A percentile compares a stretch with the other conserved stretches of the same genome.
These are phyloP conservation scores for Amanita pallidorosea DNA, from an alignment of 768 basidiomycete species.

Conservation along the genomic window DNA sequence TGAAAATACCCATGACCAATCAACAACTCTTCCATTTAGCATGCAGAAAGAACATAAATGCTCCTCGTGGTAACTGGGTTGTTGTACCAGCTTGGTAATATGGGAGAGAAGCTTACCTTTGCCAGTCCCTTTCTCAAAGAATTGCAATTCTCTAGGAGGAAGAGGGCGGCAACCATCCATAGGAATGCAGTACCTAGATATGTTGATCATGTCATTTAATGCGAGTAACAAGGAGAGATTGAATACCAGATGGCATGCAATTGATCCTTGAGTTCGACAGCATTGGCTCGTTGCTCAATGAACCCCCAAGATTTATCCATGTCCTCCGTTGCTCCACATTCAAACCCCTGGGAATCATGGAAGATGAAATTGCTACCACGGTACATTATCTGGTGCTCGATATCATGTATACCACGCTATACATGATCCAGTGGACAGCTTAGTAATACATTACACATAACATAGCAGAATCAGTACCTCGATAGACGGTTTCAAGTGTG, in stretches of 20 bases:
- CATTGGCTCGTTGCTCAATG: slow-evolving; percentile 14
- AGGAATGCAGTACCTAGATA: slow-evolving; percentile 31
- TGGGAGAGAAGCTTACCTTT: no score
- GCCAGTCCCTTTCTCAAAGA: no score
- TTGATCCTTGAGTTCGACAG: slow-evolving; percentile 12
- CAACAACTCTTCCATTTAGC: no score
- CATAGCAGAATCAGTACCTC: slow-evolving; percentile 11
- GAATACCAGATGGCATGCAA: slow-evolving; percentile 29
- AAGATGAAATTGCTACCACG: slow-evolving; percentile 24
- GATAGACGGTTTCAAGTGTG: not conserved
- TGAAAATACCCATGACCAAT: slow-evolving; percentile 7
- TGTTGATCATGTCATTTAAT: not conserved
- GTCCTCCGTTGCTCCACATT: slow-evolving; percentile 20
- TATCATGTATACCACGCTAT: no score
- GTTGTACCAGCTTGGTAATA: no score
- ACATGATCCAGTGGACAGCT: not conserved
- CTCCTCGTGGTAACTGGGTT: no score
- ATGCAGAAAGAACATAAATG: no score
- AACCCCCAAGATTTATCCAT: slow-evolving; percentile 19
- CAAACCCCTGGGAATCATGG: slow-evolving; percentile 31
- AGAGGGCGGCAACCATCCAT: slow-evolving; percentile 16
- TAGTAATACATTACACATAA: not conserved
- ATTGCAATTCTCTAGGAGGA: slow-evolving; percentile 17
- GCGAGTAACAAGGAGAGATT: not conserved
- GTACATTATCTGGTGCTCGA: slow-evolving; percentile 19